Conservation (phyloP, 495 filamentous ascomycete species). For the Bombardia bombarda region DNA sequence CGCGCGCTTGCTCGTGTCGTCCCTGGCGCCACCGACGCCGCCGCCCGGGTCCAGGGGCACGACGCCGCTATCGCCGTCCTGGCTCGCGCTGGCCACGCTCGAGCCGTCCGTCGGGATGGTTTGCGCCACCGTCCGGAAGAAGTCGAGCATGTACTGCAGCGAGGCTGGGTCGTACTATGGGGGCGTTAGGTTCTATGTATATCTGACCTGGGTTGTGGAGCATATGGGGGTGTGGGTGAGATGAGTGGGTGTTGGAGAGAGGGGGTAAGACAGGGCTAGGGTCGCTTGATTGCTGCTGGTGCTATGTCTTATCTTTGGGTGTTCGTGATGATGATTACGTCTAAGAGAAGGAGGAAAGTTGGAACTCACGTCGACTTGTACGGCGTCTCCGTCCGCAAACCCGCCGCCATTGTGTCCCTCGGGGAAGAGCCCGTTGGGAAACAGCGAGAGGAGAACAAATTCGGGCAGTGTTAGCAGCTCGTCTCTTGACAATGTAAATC, state of each 20-base stretch:
- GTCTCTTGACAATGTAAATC: conserved; percentile 88
- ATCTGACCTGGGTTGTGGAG: conserved; percentile 41
- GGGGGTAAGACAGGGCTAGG: too few species aligned
- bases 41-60: conserved; percentile 48
- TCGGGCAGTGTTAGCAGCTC: conserved; percentile 92
- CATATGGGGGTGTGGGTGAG: too few species aligned
- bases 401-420: conserved; percentile 93
- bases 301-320: too few species aligned
- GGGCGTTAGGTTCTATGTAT: too few species aligned
- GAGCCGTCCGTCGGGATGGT: conserved; percentile 73
- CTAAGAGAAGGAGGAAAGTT: conserved; percentile 4
- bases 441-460: conserved; percentile 96
- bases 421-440: conserved; percentile 94
- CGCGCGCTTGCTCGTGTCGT: conserved; percentile 60
- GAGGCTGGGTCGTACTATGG: conserved; percentile 94
- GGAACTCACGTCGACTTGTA: conserved; percentile 87
- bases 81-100: conserved; percentile 49
- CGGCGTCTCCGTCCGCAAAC: conserved; percentile 82
- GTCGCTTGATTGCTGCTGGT: too few species aligned
- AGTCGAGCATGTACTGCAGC: conserved; percentile 98
- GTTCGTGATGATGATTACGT: too few species aligned
- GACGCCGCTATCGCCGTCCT: conserved; percentile 54
- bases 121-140: conserved; percentile 92
- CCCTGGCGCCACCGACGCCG: conserved; percentile 35
- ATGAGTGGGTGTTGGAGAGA: too few species aligned